Conservation (phyloP, 768 basidiomycete species). For the Boletus sensibilis region DNA sequence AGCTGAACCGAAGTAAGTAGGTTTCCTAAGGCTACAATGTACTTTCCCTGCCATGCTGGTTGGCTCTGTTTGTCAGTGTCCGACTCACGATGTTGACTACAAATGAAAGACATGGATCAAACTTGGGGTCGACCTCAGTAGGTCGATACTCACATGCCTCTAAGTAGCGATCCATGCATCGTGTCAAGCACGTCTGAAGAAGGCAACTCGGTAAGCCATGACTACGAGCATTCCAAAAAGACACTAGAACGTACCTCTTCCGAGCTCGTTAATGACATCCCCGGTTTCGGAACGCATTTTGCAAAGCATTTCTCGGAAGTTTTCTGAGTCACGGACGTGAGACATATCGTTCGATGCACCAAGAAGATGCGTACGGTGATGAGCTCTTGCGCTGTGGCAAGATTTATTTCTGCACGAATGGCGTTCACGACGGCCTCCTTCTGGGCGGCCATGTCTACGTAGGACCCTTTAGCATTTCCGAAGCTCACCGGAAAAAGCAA, state of each 20-base stretch:
- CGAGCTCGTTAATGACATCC: conserved; percentile 60
- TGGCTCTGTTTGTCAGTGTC: conserved; percentile 60
- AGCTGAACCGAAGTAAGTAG: neutral
- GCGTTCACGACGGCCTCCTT: conserved; percentile 55
- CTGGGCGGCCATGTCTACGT: conserved; percentile 38
- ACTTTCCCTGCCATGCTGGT: conserved; percentile 25
- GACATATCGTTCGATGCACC: neutral
- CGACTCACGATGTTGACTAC: conserved; percentile 79
- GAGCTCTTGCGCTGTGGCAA: conserved; percentile 77
- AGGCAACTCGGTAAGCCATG: neutral
- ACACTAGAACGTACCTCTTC: conserved; percentile 58
- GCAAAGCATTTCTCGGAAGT: conserved; percentile 73
- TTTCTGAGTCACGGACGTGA: conserved; percentile 48
- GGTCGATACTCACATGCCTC: conserved; percentile 67
- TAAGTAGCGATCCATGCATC: conserved; percentile 80
- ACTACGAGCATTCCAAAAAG: neutral
- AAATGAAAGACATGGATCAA: conserved; percentile 1
- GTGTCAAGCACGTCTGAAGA: conserved; percentile 64
- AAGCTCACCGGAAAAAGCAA: neutral
- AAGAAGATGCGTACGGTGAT: conserved; percentile 55
- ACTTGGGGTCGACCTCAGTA: neutral
- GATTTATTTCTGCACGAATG: conserved; percentile 67
- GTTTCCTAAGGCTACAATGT: conserved; percentile 4
- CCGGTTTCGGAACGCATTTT: conserved; percentile 78
- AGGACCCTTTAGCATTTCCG: neutral